Evolutionary conservation across 78 protist species (phyloP).

Genomic region (Dictyostelium citrinum): DNA sequence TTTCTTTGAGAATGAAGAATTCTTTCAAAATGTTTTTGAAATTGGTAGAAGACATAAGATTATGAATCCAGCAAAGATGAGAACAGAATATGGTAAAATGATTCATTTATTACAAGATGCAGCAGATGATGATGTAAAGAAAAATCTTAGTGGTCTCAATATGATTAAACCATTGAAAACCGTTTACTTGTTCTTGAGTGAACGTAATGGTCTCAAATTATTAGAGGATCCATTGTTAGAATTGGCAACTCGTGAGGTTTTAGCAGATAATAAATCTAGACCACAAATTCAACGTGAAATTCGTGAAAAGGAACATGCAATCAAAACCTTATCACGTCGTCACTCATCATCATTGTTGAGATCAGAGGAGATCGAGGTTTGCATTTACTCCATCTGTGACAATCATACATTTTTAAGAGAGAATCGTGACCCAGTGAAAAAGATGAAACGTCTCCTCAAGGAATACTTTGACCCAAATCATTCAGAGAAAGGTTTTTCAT

Average conservation of each 20-base stretch:
- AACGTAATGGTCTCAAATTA: slow-evolving; percentile 18
- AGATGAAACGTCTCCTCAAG: slow-evolving; percentile 56
- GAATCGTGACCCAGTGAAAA: slow-evolving; percentile 75
- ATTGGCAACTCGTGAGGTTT: slow-evolving; percentile 85
- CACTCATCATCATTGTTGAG: slow-evolving; percentile 29
- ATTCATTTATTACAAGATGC: slow-evolving; percentile 90
- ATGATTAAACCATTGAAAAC: slow-evolving; percentile 83
- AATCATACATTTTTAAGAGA: slow-evolving; percentile 81
- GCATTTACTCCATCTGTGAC: slow-evolving; percentile 88
- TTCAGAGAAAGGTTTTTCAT: slow-evolving; percentile 40
- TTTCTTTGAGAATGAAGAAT: slow-evolving; percentile 75
- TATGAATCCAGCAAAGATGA: slow-evolving; percentile 92
- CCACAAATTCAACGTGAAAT: slow-evolving; percentile 56
- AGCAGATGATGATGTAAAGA: neutral
- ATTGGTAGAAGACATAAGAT: slow-evolving; percentile 94
- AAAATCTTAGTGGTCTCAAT: slow-evolving; percentile 59
- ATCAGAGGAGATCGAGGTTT: slow-evolving; percentile 67
- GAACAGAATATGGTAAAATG: slow-evolving; percentile 92
- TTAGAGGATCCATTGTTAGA: slow-evolving; percentile 74
- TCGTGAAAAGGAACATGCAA: slow-evolving; percentile 85
- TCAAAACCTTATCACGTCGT: slow-evolving; percentile 63
- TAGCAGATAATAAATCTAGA: slow-evolving; percentile 48
- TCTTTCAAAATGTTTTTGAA: slow-evolving; percentile 87
- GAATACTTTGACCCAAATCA: slow-evolving; percentile 62
- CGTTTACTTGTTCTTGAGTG: slow-evolving; percentile 71